A percentile compares a stretch with the other conserved stretches of the same genome.
These are phyloP conservation scores for Tetradesmus obliquus DNA, from an alignment of 139 green algal species.

Conservation along the genomic window DNA sequence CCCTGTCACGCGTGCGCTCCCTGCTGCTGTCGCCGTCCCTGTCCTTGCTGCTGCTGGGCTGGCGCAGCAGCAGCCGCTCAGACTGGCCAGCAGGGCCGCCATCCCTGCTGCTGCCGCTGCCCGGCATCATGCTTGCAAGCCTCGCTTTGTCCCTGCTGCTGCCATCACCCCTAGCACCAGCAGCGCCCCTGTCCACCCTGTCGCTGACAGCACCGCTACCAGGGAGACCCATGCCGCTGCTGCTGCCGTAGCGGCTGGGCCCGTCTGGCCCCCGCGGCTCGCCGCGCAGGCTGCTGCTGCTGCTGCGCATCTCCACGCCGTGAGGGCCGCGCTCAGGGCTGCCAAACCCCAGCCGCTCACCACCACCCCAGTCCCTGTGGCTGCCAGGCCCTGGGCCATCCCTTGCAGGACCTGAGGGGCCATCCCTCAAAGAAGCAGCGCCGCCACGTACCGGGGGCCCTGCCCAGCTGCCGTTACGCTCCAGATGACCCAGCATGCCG, in stretches of 20 bases:
- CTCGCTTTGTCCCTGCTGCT: background rate
- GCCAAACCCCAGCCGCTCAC: background rate
- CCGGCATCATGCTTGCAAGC: background rate
- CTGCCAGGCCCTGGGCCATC: background rate
- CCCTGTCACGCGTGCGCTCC: background rate
- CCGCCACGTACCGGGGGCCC: background rate
- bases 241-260: background rate
- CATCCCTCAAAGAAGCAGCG: background rate
- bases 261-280: background rate
- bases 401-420: background rate
- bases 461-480: background rate
- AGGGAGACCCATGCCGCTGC: background rate
- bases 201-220: background rate
- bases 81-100: background rate
- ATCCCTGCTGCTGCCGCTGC: background rate
- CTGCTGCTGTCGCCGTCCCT: background rate
- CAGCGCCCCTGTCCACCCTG: background rate
- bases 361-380: conserved; percentile 20
- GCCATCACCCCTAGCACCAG: background rate
- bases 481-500: background rate
- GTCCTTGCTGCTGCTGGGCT: conserved; percentile 2
- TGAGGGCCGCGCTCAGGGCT: conserved; percentile 10
- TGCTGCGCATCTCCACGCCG: background rate
- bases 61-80: background rate
- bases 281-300: background rate